Evolutionary conservation across 2,329 filamentous ascomycete genomes (phyloP), one percentile per base, ranked within the genome.

Genomic region (Penicillium polonicum): DNA sequence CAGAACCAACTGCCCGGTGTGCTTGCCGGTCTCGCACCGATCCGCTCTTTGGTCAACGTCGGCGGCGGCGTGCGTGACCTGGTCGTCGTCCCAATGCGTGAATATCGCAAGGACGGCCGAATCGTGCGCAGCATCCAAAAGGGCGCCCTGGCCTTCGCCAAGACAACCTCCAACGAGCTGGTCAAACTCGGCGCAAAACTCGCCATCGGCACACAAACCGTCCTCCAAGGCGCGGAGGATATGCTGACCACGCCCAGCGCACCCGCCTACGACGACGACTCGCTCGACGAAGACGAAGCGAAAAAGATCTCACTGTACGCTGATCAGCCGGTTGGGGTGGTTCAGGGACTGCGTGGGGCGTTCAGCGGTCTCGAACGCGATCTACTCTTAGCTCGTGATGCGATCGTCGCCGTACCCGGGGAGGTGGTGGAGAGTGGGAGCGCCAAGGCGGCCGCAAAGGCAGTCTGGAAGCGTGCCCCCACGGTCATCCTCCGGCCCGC

Each of bases 171-270:
- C 3, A 95, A 89, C 0, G 94, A 97, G 71, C 82, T 97, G n/a
- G 89, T 96, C 62, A 94, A 94, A 68, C 81, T 99, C 0, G 93
- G 94, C 13, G 94, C 94, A 45, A 97, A 97, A 74, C 81, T 97
- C 50, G 93, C 93, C 0, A 90, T 97, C 49, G 94, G 94, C 35
- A 96, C 95, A 3, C 94, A 97, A 69, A 94, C 89, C n/a, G 86
- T 92, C 17, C 83, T 99, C 1, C 89, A 96, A 70, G 90, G 89
- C 19, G 92, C 92, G 0, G 95, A 99, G 74, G 90, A 85, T 19
- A 82, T 97, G 60, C 81, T 97, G 39, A 76, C 64, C 51, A 69
- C 69, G 48, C 71, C 63, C 46, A 64, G 51, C 48, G 74, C 74
- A 25, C 76, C 78, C 27, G 74, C 80, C 52, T 87, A 88, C 10